Conservation (phyloP, 257 asterid species). For the Echites panduratus region DNA sequence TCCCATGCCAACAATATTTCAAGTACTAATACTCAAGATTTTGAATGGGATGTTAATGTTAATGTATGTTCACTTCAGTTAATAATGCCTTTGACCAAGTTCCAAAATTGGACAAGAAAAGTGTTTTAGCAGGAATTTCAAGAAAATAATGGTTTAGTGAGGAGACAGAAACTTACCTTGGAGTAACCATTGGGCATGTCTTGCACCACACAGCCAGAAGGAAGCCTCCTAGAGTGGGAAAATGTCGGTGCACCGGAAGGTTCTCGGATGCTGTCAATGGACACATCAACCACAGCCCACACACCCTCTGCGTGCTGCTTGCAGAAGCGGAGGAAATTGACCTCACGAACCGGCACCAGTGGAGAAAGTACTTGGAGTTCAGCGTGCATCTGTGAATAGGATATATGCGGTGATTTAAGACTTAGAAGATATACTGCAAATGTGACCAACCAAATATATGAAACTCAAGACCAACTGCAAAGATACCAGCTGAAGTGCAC, state of each 20-base stretch:
- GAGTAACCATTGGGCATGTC: constrained; percentile 97
- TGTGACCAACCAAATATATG: background rate
- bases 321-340: constrained; percentile 88
- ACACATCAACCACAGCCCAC: constrained; percentile 94
- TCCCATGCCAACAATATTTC: background rate
- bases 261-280: constrained; percentile 57
- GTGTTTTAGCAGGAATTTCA: constrained; percentile 13
- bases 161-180: constrained; percentile 45
- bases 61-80: background rate
- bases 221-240: constrained; percentile 65
- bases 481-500: constrained; percentile 77
- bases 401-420: background rate
- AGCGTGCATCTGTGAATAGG: constrained; percentile 62
- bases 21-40: constrained; percentile 3
- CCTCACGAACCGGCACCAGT: constrained; percentile 78
- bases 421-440: background rate
- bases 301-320: constrained; percentile 94
- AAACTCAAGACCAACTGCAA: background rate
- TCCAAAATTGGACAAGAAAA: constrained; percentile 16
- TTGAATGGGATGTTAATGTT: constrained; percentile 7
- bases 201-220: constrained; percentile 91
- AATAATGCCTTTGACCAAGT: constrained; percentile 29
- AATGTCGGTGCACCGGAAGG: constrained; percentile 33
- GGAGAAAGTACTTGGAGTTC: constrained; percentile 93
- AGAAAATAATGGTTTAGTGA: constrained; percentile 20